Conservation (phyloP, 352 stramenopile genomes). For the Pythium biforme region DNA sequence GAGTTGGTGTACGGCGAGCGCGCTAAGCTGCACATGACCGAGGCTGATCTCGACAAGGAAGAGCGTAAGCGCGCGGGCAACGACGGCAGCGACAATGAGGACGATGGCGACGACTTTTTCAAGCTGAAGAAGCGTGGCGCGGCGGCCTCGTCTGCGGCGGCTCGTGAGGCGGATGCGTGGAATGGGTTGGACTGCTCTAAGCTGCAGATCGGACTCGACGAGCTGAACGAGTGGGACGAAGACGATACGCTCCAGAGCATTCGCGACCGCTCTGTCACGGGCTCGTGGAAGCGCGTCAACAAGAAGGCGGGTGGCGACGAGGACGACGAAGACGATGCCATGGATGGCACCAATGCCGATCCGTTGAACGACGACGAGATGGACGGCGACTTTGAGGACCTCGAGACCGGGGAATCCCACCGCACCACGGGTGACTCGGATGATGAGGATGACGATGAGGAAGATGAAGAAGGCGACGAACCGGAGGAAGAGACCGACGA, state of each 20-base stretch:
- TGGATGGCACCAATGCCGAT: conserved; percentile 40
- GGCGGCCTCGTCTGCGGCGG: conserved; percentile 24
- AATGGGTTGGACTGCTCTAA: conserved; percentile 82
- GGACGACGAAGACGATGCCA: conserved; percentile 46
- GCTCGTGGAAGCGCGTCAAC: conserved; percentile 89
- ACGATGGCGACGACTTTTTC: conserved; percentile 79
- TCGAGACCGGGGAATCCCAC: conserved; percentile 92
- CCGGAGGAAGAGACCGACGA: conserved; percentile 68
- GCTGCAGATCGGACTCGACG: conserved; percentile 65
- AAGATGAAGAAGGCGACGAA: conserved; percentile 33
- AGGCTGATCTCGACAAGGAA: conserved; percentile 63
- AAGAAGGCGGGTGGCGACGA: conserved; percentile 46
- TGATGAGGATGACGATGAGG: conserved; percentile 33
- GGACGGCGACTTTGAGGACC: conserved; percentile 97
- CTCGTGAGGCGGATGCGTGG: conserved; percentile 56
- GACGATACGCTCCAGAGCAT: conserved; percentile 75
- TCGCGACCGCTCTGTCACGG: conserved; percentile 95
- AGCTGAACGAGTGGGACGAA: conserved; percentile 78
- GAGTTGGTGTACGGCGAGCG: conserved; percentile 89
- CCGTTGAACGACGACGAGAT: conserved; percentile 87
- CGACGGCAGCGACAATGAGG: conserved; percentile 27
- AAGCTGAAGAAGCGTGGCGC: conserved; percentile 57
- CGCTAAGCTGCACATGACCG: conserved; percentile 80
- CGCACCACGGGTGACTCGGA: conserved; percentile 14
- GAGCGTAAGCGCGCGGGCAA: conserved; percentile 38